A percentile compares a stretch with the other conserved stretches of the same genome.
phyloP scores from a whole-genome alignment of 768 basidiomycete genomes.

The Lentinula guzmanii region DNA sequence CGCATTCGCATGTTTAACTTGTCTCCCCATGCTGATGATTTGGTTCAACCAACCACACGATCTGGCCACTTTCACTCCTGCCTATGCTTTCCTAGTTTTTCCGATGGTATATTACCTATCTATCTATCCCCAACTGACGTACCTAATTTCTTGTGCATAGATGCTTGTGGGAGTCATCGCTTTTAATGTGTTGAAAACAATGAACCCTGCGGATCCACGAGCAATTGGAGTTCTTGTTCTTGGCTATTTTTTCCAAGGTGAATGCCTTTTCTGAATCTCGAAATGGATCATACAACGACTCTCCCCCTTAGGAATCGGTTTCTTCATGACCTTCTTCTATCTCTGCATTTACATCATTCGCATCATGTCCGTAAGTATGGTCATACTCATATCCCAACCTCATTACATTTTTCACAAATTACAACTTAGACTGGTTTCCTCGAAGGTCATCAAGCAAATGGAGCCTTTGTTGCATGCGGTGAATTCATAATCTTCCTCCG shows the following conservation, averaged over 20 bases:
- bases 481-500: not conserved
- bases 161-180: constrained; percentile 45
- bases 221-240: constrained; percentile 34
- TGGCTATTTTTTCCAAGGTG: constrained; percentile 45
- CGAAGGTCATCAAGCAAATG: constrained; percentile 41
- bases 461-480: constrained; percentile 39
- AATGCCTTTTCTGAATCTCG: not conserved
- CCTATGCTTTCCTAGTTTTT: constrained; percentile 27
- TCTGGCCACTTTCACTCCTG: constrained; percentile 29
- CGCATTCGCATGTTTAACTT: constrained; percentile 26
- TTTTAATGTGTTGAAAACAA: constrained; percentile 33
- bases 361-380: constrained; percentile 30
- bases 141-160: constrained; percentile 13
- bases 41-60: constrained; percentile 46
- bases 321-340: constrained; percentile 46
- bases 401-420: not conserved
- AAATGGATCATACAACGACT: not conserved
- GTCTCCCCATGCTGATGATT: constrained; percentile 43
- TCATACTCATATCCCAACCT: not conserved
- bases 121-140: not conserved
- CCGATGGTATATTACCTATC: constrained; percentile 25
- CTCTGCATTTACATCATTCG: constrained; percentile 43
- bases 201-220: constrained; percentile 27
- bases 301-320: constrained; percentile 28
- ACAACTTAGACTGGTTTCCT: constrained; percentile 36